phyloP scores from a whole-genome alignment of 139 green algal genomes.

The Haematococcus lacustris region DNA sequence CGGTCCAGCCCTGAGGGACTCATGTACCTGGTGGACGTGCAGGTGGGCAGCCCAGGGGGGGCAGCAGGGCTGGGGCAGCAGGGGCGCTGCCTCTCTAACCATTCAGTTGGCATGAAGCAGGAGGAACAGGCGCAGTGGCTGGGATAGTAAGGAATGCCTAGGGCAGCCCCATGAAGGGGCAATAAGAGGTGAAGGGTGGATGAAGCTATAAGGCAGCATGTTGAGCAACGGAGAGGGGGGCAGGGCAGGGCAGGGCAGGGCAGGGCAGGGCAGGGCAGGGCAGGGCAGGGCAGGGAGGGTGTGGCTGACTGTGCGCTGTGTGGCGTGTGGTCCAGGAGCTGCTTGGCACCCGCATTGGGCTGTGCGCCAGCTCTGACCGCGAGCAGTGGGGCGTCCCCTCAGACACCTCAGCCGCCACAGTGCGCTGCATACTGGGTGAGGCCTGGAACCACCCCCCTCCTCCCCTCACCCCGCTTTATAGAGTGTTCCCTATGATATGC shows the following conservation, averaged over 20 bases:
- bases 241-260: background rate
- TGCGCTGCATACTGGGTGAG: slow-evolving; percentile 37
- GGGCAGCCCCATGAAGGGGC: background rate
- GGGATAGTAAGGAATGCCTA: background rate
- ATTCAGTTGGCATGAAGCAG: background rate
- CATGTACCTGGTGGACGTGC: slow-evolving; percentile 65
- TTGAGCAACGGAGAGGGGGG: background rate
- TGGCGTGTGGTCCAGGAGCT: slow-evolving; percentile 11
- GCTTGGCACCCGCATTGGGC: slow-evolving; percentile 22
- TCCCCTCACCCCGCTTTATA: background rate
- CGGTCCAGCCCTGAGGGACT: slow-evolving; percentile 14
- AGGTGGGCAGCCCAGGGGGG: slow-evolving; percentile 14
- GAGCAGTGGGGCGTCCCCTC: slow-evolving; percentile 34
- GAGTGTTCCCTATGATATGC: background rate
- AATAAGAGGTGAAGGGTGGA: background rate
- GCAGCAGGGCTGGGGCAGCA: background rate
- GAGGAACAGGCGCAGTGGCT: background rate
- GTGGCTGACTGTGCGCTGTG: background rate
- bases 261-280: background rate
- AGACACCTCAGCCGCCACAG: slow-evolving; percentile 6
- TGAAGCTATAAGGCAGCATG: background rate
- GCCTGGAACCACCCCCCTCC: background rate
- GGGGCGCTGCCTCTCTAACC: background rate
- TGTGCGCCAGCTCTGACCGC: slow-evolving; percentile 25
- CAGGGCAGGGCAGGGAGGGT: background rate